phyloP scores from a whole-genome alignment of 306 rosid genomes.

The Prunus persica region Prunus_persica_NCBIv2 NC_034010.1:28891501-28892000 shows the following conservation, averaged over 20 bases:
- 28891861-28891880: not conserved
- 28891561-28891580: not conserved
- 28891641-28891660: not conserved
- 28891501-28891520: conserved; percentile 97
- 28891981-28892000: not conserved
- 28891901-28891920: not conserved
- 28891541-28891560: conserved; percentile 54
- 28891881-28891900: not conserved
- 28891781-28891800: not conserved
- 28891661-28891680: not conserved
- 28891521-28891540: conserved; percentile 86
- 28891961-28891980: not conserved
- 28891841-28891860: not conserved
- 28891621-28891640: not conserved
- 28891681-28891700: not conserved
- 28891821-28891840: not conserved
- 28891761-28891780: not conserved
- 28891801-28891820: not conserved
- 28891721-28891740: not conserved
- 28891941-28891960: not conserved
- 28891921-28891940: not conserved
- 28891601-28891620: not conserved
- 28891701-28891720: not conserved
- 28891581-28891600: not conserved
- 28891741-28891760: not conserved